phyloP scores from a whole-genome alignment of 352 stramenopile genomes.

The Phytophthora cryptogea region DNA sequence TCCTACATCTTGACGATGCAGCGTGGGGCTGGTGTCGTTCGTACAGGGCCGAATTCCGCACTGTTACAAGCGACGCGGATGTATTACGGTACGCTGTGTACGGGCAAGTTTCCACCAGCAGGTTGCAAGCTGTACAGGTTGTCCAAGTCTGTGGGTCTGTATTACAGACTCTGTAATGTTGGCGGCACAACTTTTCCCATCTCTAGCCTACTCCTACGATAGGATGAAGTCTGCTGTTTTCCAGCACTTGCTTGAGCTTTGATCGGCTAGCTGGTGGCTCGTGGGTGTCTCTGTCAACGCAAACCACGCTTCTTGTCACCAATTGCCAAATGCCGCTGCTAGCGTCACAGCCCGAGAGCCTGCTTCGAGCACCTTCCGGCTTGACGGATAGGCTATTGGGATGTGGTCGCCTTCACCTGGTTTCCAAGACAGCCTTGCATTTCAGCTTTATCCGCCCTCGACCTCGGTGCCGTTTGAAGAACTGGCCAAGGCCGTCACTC shows the following conservation, averaged over 20 bases:
- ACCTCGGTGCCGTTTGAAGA: background rate
- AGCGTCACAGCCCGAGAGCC: slow-evolving; percentile 2
- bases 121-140: too few species aligned
- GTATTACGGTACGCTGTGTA: too few species aligned
- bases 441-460: slow-evolving; percentile 21
- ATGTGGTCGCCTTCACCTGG: slow-evolving; percentile 10
- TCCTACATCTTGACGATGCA: too few species aligned
- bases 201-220: slow-evolving; percentile 21
- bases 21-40: too few species aligned
- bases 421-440: slow-evolving; percentile 21
- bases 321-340: slow-evolving; percentile 9
- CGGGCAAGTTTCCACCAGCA: too few species aligned
- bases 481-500: background rate
- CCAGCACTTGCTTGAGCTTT: slow-evolving; percentile 15
- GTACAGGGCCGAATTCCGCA: too few species aligned
- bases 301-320: slow-evolving; percentile 7
- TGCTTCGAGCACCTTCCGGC: slow-evolving; percentile 9
- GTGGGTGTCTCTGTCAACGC: slow-evolving; percentile 7
- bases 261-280: slow-evolving; percentile 22
- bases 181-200: slow-evolving; percentile 27
- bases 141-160: too few species aligned
- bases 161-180: too few species aligned
- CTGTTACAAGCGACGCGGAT: too few species aligned
- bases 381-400: slow-evolving; percentile 16
- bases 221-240: slow-evolving; percentile 30